Percentiles rank a stretch among this genome's conserved stretches.
Evolutionary conservation across 1,284 basidiomycete species (phyloP).

Genomic region (Xanthoconium separans): DNA sequence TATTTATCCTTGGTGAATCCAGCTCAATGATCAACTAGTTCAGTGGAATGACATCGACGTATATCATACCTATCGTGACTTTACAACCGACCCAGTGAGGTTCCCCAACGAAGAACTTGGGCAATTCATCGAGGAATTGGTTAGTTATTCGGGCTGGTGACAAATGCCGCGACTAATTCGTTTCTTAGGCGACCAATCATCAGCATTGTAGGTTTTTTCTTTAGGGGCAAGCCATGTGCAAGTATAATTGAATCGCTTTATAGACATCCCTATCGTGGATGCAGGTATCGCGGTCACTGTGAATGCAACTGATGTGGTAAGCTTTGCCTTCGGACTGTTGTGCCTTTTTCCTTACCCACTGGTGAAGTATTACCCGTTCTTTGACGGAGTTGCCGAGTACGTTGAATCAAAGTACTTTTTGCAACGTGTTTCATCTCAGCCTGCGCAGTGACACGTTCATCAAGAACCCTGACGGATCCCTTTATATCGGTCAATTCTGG

Average conservation of each 20-base stretch:
- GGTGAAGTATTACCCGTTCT: too few relatives aligned
- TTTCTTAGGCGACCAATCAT: slow-evolving; percentile 35
- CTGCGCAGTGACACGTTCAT: slow-evolving; percentile 43
- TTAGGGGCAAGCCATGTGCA: not conserved
- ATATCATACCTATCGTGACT: slow-evolving; percentile 65
- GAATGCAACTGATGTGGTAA: slow-evolving; percentile 43
- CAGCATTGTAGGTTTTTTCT: slow-evolving; percentile 39
- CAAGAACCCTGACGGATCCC: slow-evolving; percentile 63
- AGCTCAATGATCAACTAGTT: slow-evolving; percentile 35
- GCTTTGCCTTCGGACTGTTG: slow-evolving; percentile 9
- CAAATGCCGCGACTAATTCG: not conserved
- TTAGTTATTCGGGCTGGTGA: slow-evolving; percentile 30
- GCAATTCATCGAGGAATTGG: slow-evolving; percentile 62
- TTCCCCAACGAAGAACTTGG: slow-evolving; percentile 60
- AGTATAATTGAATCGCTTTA: not conserved
- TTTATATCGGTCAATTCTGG: slow-evolving; percentile 70
- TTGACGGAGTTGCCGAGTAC: too few relatives aligned
- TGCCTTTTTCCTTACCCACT: too few relatives aligned
- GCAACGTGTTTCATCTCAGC: too few relatives aligned
- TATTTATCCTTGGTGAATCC: not conserved
- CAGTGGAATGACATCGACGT: slow-evolving; percentile 82
- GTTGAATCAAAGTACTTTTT: too few relatives aligned
- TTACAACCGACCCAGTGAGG: slow-evolving; percentile 64
- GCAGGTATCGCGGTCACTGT: slow-evolving; percentile 35
- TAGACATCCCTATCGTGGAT: slow-evolving; percentile 48